Evolutionary conservation across 345 rosid genomes (phyloP).

Genomic region (Geranium brycei): DNA sequence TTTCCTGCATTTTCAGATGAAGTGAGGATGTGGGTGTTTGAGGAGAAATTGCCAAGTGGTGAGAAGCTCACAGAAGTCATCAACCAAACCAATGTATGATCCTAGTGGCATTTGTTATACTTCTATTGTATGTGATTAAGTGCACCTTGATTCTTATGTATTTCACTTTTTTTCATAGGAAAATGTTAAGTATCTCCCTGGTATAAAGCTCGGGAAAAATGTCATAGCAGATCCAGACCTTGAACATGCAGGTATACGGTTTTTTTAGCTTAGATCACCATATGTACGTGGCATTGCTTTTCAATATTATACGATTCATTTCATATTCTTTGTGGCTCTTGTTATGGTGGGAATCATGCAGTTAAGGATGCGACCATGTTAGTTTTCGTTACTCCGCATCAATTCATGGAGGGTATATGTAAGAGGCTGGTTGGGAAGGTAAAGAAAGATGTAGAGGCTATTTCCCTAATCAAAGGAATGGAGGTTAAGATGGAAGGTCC

Average conservation of each 20-base stretch:
- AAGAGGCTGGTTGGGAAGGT: slow-evolving; percentile 64
- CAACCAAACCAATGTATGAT: slow-evolving; percentile 65
- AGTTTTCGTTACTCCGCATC: slow-evolving; percentile 92
- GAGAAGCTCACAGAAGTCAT: slow-evolving; percentile 82
- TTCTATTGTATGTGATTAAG: background rate
- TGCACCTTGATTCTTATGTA: background rate
- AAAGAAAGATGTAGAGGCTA: slow-evolving; percentile 49
- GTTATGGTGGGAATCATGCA: slow-evolving; percentile 14
- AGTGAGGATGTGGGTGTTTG: slow-evolving; percentile 97
- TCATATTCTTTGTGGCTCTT: slow-evolving; percentile 1
- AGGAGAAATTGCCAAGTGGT: slow-evolving; percentile 77
- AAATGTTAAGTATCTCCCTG: slow-evolving; percentile 85
- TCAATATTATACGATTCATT: background rate
- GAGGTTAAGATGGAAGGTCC: slow-evolving; percentile 93
- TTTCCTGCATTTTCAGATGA: slow-evolving; percentile 46
- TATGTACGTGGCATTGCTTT: background rate
- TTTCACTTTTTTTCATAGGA: slow-evolving; percentile 30
- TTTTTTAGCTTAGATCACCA: background rate
- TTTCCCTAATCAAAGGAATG: slow-evolving; percentile 96
- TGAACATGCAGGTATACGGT: slow-evolving; percentile 61
- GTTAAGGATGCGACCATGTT: slow-evolving; percentile 81
- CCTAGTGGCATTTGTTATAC: background rate
- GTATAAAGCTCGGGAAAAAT: slow-evolving; percentile 73
- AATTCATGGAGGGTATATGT: slow-evolving; percentile 81
- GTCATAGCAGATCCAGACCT: slow-evolving; percentile 84